Base-by-base conservation (phyloP, 805 yeast genomes). In the Starmerella stigmatis region DNA sequence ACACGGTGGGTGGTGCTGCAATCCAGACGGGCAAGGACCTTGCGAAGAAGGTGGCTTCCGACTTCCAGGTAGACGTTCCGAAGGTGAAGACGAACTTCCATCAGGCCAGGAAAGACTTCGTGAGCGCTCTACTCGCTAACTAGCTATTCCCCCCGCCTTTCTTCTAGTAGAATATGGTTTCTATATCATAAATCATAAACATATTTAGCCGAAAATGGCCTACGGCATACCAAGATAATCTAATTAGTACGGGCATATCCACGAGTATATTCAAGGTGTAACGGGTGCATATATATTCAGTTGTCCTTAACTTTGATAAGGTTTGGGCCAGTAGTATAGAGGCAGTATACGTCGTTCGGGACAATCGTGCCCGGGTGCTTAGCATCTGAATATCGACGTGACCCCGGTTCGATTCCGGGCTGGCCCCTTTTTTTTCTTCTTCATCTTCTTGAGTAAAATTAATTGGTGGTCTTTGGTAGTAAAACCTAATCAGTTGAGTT, bases 401-500 rank as follows among this genome's bases (percentile, higher is more conserved):
- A 49, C 53, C 54, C 54, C 54, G 54, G 54, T 51, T 51, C 54
- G 50, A 51, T 49, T 51, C 54, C 54, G 53, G 54, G 54, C 54
- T 45, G 49, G 42, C 53, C 54, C 54, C 54, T 11, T 31, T 43
- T 49, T 40, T 43, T 44, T 29, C n/a, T 30, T 16, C n/a, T 12
- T 15, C 7, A 16, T 12, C 21, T 11, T 13, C n/a, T n/a, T n/a
- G n/a, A n/a, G n/a, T n/a, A n/a, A n/a, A n/a, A n/a, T n/a, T n/a
- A n/a, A n/a, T n/a, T n/a, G n/a, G n/a, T n/a, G n/a, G n/a, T n/a
- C n/a, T n/a, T n/a, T n/a, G n/a, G n/a, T n/a, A n/a, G n/a, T n/a
- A n/a, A n/a, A n/a, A n/a, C n/a, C n/a, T n/a, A n/a, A n/a, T n/a
- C n/a, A n/a, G n/a, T n/a, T n/a, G n/a, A n/a, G n/a, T n/a, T n/a